These are phyloP conservation scores for Fusarium sp. DNA, from an alignment of 2,329 filamentous ascomycete genomes.

Conservation along the genomic window DNA sequence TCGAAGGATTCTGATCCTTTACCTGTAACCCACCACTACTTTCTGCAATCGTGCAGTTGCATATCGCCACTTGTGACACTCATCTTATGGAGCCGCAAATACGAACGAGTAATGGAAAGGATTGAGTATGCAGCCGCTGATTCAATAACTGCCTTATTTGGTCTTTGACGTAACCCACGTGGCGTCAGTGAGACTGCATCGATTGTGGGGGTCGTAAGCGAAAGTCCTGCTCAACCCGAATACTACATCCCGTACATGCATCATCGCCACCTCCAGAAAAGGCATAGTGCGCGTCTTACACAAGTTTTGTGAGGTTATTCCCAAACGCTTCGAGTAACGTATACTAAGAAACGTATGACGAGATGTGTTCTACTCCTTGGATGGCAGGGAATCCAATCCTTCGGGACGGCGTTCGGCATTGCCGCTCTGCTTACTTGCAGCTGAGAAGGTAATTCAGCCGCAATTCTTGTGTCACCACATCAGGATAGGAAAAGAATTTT, in stretches of 20 bases:
- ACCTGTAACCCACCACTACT: background rate
- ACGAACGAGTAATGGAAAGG: background rate
- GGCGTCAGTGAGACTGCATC: background rate
- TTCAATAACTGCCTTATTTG: background rate
- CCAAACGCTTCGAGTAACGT: background rate
- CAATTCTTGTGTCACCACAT: background rate
- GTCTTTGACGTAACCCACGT: background rate
- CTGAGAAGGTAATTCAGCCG: background rate
- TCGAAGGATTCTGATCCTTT: background rate
- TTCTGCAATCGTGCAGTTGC: background rate
- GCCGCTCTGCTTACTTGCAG: background rate
- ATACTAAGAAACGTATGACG: background rate
- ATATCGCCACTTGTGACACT: background rate
- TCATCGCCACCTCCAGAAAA: background rate
- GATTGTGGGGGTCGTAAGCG: background rate
- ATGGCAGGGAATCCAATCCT: background rate
- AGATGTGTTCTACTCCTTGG: background rate
- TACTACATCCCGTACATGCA: background rate
- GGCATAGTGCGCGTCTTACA: background rate
- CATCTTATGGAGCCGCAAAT: background rate
- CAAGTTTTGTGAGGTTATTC: background rate
- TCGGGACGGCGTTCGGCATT: background rate
- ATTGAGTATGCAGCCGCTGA: background rate
- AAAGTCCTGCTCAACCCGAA: background rate
- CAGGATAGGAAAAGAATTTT: background rate